These are phyloP conservation scores for Aspergillus ibericus DNA, from an alignment of 2,329 filamentous ascomycete species.

Conservation along the genomic window DNA sequence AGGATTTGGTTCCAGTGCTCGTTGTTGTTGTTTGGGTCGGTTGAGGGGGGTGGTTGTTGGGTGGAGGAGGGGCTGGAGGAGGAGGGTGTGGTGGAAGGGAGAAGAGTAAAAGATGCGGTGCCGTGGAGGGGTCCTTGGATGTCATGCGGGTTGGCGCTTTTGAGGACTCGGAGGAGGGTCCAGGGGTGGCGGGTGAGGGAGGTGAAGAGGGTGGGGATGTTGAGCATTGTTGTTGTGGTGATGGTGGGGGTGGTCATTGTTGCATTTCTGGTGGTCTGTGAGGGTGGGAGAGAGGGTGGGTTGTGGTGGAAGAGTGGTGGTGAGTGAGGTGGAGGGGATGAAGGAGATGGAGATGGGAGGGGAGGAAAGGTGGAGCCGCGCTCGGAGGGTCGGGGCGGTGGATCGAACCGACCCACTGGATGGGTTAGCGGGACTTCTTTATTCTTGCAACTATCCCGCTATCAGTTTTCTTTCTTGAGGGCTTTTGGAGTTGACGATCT, in stretches of 20 bases:
- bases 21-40: slow-evolving; percentile 9
- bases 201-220: slow-evolving; percentile 26
- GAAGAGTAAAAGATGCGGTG: slow-evolving; percentile 39
- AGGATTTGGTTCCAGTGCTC: slow-evolving; percentile 35
- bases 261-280: not conserved
- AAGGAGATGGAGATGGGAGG: not conserved
- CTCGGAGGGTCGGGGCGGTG: not conserved
- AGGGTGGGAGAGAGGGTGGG: not conserved
- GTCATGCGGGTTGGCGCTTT: slow-evolving; percentile 42
- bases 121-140: slow-evolving; percentile 43
- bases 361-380: not conserved
- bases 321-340: not conserved
- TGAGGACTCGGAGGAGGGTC: slow-evolving; percentile 40
- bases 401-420: not conserved
- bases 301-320: not conserved
- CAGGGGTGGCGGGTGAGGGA: slow-evolving; percentile 34
- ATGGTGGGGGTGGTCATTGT: not conserved
- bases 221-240: slow-evolving; percentile 12
- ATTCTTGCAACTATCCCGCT: too few species aligned
- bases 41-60: not conserved
- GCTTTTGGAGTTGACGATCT: too few species aligned
- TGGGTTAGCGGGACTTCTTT: too few species aligned
- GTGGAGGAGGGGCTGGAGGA: too few species aligned
- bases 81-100: slow-evolving; percentile 17
- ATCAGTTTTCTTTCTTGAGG: too few species aligned